Base-by-base conservation (phyloP, 768 basidiomycete species). In the Suillus plorans region DNA sequence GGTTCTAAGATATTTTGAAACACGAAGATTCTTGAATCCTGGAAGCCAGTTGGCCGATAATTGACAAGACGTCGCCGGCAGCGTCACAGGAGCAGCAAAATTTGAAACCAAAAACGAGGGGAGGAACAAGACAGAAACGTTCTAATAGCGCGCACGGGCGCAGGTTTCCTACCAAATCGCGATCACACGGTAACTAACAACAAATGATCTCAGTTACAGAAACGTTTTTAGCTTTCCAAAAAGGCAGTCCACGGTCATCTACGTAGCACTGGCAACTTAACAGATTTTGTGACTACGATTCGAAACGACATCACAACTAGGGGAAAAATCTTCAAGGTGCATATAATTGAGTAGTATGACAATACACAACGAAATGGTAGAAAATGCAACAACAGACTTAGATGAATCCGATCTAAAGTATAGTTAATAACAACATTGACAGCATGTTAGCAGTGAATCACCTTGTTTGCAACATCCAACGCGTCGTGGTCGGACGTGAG, bases 381-480 rank as follows among this genome's bases (percentile, higher is more conserved):
- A 62, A 64, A 25, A 45, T 28, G 42, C 45, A 60, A 52, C 56
- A 58, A 58, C 55, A 59, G 62, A 61, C 69, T 85, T 88, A 95
- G 81, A 96, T 96, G 87, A 96, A 95, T 70, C 94, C 94, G 79
- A 96, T 96, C 94, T 95, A 56, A 22, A 57, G 60, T 44, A 37
- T 25, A 25, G 12, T 8, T 37, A 45, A 57, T 44, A 41, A 28
- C 13, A 13, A 10, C 67, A 60, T 53, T 14, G 28, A 66, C n/a
- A 8, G 34, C 41, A 49, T 25, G 44, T 36, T 39, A 20, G 25
- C 36, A 41, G 31, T 52, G 52, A 73, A 80, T 60, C 62, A 95
- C 93, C 90, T 95, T 96, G 90, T 98, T 98, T 66, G 96, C 96
- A 63, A 97, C 94, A 76, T 98, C 96, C 72, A 98, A 79, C 44